Evolutionary conservation across 768 basidiomycete species (phyloP).

Genomic region (Russula lepida): DNA sequence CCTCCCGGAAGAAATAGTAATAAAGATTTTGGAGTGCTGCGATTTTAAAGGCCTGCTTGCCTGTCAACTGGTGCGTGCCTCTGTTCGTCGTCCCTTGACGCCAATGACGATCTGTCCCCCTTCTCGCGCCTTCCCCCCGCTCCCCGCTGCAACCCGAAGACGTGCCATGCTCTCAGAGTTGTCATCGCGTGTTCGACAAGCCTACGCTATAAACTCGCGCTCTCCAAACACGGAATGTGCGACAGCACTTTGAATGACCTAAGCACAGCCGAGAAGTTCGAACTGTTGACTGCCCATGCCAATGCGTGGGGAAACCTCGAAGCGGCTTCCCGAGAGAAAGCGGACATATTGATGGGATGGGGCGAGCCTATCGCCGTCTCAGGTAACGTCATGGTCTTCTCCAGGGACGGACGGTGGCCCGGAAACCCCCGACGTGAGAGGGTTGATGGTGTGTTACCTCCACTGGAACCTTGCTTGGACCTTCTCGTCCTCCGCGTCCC

Average conservation of each 20-base stretch:
- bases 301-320: slow-evolving; percentile 1
- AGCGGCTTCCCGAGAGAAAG: not conserved
- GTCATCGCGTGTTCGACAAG: not conserved
- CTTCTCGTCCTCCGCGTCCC: slow-evolving; percentile 8
- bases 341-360: not conserved
- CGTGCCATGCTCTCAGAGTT: slow-evolving; percentile 1
- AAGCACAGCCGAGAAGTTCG: slow-evolving; percentile 6
- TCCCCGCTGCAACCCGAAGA: not conserved
- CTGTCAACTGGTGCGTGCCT: slow-evolving; percentile 6
- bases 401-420: not conserved
- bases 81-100: not conserved
- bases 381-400: slow-evolving; percentile 4
- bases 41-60: not conserved
- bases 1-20: slow-evolving; percentile 7
- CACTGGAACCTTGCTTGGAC: not conserved
- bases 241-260: not conserved
- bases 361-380: slow-evolving; percentile 3
- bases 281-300: not conserved
- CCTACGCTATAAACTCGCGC: slow-evolving; percentile 11
- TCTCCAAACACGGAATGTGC: slow-evolving; percentile 9
- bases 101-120: not conserved
- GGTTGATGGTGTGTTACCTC: not conserved
- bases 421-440: not conserved
- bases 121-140: no score
- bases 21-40: slow-evolving; percentile 8